Evolutionary conservation across 768 basidiomycete genomes (phyloP).

Genomic region (Amanita phalloides): DNA sequence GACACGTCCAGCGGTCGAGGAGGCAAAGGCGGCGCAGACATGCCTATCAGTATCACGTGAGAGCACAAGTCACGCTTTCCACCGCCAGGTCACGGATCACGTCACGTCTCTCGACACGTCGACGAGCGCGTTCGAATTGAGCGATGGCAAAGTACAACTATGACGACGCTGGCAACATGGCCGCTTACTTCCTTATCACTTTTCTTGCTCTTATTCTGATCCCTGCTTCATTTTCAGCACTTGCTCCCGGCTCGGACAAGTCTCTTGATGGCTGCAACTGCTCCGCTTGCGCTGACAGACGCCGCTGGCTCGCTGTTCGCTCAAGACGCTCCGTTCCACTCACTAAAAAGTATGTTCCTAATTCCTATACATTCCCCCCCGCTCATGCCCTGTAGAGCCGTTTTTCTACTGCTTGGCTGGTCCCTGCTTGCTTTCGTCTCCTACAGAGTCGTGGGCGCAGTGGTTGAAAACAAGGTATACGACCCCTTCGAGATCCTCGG

Average conservation of each 20-base stretch:
- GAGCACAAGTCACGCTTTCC: too few relatives aligned
- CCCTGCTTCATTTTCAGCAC: constrained; percentile 56
- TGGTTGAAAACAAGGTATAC: constrained; percentile 64
- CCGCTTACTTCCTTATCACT: constrained; percentile 84
- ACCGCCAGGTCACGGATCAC: too few relatives aligned
- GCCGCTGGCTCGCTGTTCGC: constrained; percentile 27
- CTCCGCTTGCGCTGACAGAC: constrained; percentile 47
- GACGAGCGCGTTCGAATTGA: background rate
- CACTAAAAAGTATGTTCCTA: constrained; percentile 35
- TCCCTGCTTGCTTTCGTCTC: constrained; percentile 51
- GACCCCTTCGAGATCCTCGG: constrained; percentile 94
- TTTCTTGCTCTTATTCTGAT: constrained; percentile 78
- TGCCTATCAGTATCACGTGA: background rate
- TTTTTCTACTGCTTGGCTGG: constrained; percentile 68
- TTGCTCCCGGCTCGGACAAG: constrained; percentile 25
- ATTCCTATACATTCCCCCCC: background rate
- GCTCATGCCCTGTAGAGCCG: constrained; percentile 29
- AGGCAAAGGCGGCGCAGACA: constrained; percentile 18
- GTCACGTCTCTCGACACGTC: background rate
- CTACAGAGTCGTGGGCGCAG: constrained; percentile 50
- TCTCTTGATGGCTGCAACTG: constrained; percentile 48
- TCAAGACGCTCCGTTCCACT: constrained; percentile 31
- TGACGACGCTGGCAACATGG: constrained; percentile 80
- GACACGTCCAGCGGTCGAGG: constrained; percentile 13
- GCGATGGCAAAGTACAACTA: constrained; percentile 75